Evolutionary conservation across 768 basidiomycete species (phyloP), one percentile per base, ranked within the genome.

Genomic region (Boletales sp.): DNA sequence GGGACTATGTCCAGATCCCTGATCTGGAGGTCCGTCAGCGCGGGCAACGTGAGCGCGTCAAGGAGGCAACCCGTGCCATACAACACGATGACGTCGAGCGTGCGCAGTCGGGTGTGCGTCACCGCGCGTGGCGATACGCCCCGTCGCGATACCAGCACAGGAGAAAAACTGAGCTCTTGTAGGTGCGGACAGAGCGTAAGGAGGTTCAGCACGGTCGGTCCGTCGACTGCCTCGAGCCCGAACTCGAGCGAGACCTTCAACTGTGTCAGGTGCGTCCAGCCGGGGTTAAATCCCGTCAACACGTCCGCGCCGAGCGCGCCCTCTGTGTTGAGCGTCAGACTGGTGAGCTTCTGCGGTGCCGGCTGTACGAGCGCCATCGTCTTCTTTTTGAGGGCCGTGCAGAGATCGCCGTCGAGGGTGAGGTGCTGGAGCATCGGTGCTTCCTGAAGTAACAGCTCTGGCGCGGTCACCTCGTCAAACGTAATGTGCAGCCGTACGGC

Each of bases 181-280:
- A 62, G 60, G 36, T 47, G 33, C 5, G 60, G 61, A 32, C 60
- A 62, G 39, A 59, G 50, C 6, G 40, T 37, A 21, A 62, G 63
- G 17, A 62, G 49, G 4, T 19, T 34, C 4, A 62, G 17, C 33
- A 60, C 30, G 14, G 44, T 11, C 14, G 45, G 18, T 3, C 33
- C 36, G 15, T 47, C 32, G 2, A 34, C 9, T 5, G 44, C 34
- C 4, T 31, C n/a, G 12, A 11, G 9, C 19, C 19, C 21, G 19
- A 28, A 15, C 32, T 18, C 18, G 14, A 59, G 33, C 31, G 30
- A 39, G 17, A 61, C 38, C 9, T 44, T 32, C n/a, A 61, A 21
- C 2, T 44, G 46, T 1, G 59, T 56, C 12, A 62, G 56, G 19
- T 64, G 31, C 18, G 49, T 33, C 52, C 52, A 62, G 3, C 52